These are phyloP conservation scores for Alloteropsis angusta DNA, from an alignment of 202 grass and related monocot genomes.

Conservation along the genomic window DNA sequence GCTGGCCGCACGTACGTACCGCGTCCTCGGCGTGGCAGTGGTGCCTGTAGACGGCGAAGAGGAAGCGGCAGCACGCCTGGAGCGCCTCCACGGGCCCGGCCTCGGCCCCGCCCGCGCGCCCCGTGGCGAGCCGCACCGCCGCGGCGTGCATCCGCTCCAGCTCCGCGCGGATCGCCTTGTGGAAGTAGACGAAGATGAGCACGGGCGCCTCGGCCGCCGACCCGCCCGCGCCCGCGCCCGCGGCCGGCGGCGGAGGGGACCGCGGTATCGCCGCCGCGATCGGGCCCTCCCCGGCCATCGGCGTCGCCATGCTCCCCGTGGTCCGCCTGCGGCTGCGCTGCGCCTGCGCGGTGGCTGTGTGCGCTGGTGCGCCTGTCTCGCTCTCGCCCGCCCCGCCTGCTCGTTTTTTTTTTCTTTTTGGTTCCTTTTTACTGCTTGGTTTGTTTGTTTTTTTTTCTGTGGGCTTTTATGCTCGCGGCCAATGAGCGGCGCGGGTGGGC, in stretches of 20 bases:
- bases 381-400: neutral
- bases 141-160: slow-evolving; percentile 56
- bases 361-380: neutral
- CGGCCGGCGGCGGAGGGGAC: slow-evolving; percentile 20
- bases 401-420: neutral
- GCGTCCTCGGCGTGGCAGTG: slow-evolving; percentile 96
- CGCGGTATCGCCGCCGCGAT: slow-evolving; percentile 48
- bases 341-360: neutral
- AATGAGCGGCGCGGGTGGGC: neutral
- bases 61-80: slow-evolving; percentile 53
- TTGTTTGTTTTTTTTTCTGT: neutral
- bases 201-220: slow-evolving; percentile 52
- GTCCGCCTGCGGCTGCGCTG: neutral
- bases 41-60: slow-evolving; percentile 83
- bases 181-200: slow-evolving; percentile 88
- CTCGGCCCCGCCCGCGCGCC: slow-evolving; percentile 10
- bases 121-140: slow-evolving; percentile 63
- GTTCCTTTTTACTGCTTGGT: neutral
- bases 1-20: slow-evolving; percentile 46
- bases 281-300: slow-evolving; percentile 55
- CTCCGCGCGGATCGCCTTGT: slow-evolving; percentile 91
- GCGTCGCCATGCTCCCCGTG: slow-evolving; percentile 48
- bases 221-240: neutral
- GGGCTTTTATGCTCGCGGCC: neutral
- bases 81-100: slow-evolving; percentile 32